phyloP scores from a whole-genome alignment of 176 grass and related monocot species.

The Coix lacrymajobi region DNA sequence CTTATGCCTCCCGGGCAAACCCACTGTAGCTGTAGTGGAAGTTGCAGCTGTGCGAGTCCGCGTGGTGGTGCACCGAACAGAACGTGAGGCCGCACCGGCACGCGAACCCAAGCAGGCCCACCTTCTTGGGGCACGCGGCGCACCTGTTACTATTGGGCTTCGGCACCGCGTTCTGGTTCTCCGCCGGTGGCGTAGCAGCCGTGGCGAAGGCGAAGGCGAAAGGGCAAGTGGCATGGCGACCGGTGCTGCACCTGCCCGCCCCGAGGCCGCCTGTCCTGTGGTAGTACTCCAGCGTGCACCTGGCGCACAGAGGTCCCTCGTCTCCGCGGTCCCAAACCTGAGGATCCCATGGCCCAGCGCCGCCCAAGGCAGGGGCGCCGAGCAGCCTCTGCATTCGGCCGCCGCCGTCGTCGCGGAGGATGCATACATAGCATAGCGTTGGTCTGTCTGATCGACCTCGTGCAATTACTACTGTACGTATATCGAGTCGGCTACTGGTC shows the following conservation, averaged over 20 bases:
- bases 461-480: too few relatives aligned
- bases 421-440: too few relatives aligned
- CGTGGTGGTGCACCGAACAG: slow-evolving; percentile 40
- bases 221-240: too few relatives aligned
- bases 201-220: too few relatives aligned
- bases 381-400: background rate
- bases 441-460: too few relatives aligned
- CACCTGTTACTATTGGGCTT: slow-evolving; percentile 21
- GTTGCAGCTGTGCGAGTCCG: background rate
- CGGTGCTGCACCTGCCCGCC: background rate
- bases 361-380: background rate
- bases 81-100: slow-evolving; percentile 43
- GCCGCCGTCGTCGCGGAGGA: background rate
- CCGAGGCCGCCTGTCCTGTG: background rate
- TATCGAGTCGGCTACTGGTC: too few relatives aligned
- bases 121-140: slow-evolving; percentile 33
- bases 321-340: background rate
- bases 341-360: background rate
- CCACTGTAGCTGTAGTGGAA: too few relatives aligned
- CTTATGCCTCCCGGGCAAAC: too few relatives aligned
- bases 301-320: background rate
- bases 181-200: too few relatives aligned
- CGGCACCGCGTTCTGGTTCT: too few relatives aligned
- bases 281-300: background rate
- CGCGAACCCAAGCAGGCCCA: slow-evolving; percentile 40